Evolutionary conservation across 2,329 filamentous ascomycete species (phyloP), one percentile per base, ranked within the genome.

Genomic region (Calonectria naviculata): DNA sequence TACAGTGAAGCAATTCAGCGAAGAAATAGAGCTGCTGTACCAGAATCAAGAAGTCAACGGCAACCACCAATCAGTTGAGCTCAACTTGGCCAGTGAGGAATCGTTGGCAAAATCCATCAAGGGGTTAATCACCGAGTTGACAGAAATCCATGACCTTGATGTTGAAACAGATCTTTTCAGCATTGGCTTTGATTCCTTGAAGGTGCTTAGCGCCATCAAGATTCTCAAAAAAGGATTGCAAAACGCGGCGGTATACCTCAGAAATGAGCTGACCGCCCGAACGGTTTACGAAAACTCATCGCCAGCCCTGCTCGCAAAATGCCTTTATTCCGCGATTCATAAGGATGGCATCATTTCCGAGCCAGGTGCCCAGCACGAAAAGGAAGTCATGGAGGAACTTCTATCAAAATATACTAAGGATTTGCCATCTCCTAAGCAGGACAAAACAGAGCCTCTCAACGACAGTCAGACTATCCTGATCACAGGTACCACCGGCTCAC

Each of bases 401-500:
- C 1, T 69, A 4, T 42, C 19, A 29, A 65, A 44, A 9, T 65
- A 69, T 38, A 65, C 61, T 21, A 38, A 65, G 12, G 24, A 58
- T n/a, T n/a, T 65, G 2, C 61, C 52, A 4, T 41, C 26, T 19
- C 24, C 34, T 1, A 29, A 19, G 5, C 12, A 38, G 21, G 26
- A 29, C 8, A 69, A 44, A 7, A 26, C 10, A 1, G 42, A 64
- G 21, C 52, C 62, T 9, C 29, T 36, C 3, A 21, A 21, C n/a
- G 28, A 54, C 5, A 21, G 61, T 13, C 73, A 85, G 71, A 95
- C 93, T 0, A 87, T 97, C 13, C 92, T 98, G 81, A 84, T 98
- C 12, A 98, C 95, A 1, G 95, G 95, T 28, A 94, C 93, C 4
- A 98, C 95, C 6, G 95, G 95, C 3, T 97, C 97, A 83, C 84